Conservation (phyloP, 208 protist species). For the Zelonia costaricensis region DNA sequence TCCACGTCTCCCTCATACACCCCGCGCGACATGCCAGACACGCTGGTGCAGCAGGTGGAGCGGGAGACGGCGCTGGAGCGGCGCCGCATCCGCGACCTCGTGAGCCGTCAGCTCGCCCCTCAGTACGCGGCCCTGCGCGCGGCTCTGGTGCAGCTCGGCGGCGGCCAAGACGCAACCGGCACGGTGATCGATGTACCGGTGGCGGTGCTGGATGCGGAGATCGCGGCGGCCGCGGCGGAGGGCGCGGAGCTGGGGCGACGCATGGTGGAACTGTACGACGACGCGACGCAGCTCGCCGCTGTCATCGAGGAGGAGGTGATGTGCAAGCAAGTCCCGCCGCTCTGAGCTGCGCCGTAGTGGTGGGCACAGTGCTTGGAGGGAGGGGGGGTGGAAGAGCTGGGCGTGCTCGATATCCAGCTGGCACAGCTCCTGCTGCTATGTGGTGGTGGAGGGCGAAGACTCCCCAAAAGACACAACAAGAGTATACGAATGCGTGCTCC, state of each 20-base stretch:
- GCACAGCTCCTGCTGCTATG: too few relatives aligned
- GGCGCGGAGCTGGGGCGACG: constrained; percentile 45
- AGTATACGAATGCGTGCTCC: too few relatives aligned
- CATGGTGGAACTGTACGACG: constrained; percentile 76
- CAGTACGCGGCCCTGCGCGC: constrained; percentile 43
- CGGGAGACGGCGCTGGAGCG: constrained; percentile 59
- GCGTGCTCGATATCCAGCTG: too few relatives aligned
- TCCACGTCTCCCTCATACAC: too few relatives aligned
- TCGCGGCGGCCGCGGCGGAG: constrained; percentile 54
- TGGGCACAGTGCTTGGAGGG: neutral
- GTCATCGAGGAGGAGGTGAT: constrained; percentile 54
- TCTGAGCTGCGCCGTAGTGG: constrained; percentile 20
- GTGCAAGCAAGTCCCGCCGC: constrained; percentile 38
- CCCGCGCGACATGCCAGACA: constrained; percentile 44
- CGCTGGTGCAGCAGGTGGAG: constrained; percentile 67
- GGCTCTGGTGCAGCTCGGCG: constrained; percentile 49
- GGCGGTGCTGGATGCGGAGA: constrained; percentile 56
- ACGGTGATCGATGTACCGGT: constrained; percentile 61
- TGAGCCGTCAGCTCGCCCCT: constrained; percentile 28
- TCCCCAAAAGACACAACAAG: too few relatives aligned
- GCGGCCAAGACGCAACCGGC: constrained; percentile 30
- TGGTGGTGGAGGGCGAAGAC: too few relatives aligned
- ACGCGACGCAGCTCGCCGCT: constrained; percentile 51
- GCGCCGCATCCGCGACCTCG: constrained; percentile 40
- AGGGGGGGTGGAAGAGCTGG: too few relatives aligned